Evolutionary conservation across 306 rosid genomes (phyloP), one percentile per base, ranked within the genome.

Genomic region (Canavalia ensiformis): DNA sequence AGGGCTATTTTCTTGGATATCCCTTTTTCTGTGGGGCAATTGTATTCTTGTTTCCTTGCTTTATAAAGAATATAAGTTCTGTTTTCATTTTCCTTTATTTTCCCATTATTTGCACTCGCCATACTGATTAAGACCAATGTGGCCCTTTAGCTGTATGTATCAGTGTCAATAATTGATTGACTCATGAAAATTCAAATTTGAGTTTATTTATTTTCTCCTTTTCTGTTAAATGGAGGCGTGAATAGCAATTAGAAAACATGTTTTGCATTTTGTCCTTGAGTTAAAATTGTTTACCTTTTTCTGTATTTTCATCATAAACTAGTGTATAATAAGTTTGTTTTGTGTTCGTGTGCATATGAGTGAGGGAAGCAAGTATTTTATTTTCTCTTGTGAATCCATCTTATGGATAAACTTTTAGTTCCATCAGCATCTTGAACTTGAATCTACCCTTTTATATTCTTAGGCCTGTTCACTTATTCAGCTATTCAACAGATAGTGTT

Each of bases 11-110:
- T 83, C 82, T 81, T 75, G 29, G 55, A 70, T 75, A 75, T 70
- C 73, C 78, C 77, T 77, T 86, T 74, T 69, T 78, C 5, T 83
- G 75, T 88, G 79, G 86, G 84, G 51, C 47, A 63, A 45, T 28
- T 58, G 4, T 62, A 52, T 39, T 70, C 82, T 86, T 78, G 80
- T 86, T 82, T 54, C 73, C 3, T 86, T 72, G 84, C 89, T 83
- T 88, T 78, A 68, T 68, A 12, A 54, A 62, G 72, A 67, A 73
- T 60, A 11, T 72, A 45, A 84, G 42, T 42, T 84, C 4, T 76
- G n/a, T 37, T 80, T 39, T 42, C 51, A 7, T 49, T 82, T 52
- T 86, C 66, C 77, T 78, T 74, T 87, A 55, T 35, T 65, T 70
- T 63, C 8, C 64, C 76, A 75, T 73, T 74, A 78, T 84, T 70